phyloP scores from a whole-genome alignment of 1,284 basidiomycete species.

The Stereum hirsutum region DNA sequence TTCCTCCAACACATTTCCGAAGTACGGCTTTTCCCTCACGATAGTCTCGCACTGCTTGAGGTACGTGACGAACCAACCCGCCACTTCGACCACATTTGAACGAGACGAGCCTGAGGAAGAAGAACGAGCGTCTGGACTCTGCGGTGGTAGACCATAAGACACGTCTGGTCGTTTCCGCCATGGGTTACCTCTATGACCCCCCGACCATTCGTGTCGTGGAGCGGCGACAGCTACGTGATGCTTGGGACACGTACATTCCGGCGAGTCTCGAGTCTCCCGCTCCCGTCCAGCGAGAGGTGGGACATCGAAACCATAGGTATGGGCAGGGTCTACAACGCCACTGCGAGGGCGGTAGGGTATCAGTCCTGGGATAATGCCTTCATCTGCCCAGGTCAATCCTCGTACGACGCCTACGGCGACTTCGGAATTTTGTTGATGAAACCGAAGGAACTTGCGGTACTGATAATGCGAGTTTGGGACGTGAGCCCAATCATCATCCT shows the following conservation, averaged over 20 bases:
- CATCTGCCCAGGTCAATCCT: neutral
- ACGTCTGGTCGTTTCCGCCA: neutral
- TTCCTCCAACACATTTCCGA: neutral
- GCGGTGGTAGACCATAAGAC: neutral
- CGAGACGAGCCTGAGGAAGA: neutral
- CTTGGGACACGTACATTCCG: neutral
- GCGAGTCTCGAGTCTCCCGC: neutral
- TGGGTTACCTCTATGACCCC: neutral
- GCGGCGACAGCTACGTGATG: too few relatives aligned
- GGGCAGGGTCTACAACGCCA: neutral
- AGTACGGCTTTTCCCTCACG: neutral
- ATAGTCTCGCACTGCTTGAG: neutral
- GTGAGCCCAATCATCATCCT: neutral
- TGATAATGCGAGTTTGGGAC: neutral
- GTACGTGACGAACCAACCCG: neutral
- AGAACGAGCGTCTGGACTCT: neutral
- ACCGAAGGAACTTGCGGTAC: constrained; percentile 1
- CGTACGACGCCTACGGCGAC: neutral
- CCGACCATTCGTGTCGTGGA: neutral
- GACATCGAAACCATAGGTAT: neutral
- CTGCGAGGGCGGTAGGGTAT: too few relatives aligned
- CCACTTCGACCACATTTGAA: neutral
- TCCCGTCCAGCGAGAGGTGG: neutral
- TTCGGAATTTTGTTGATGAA: neutral
- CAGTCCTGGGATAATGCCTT: neutral